These are phyloP conservation scores for Apiotrichum siamense DNA, from an alignment of 1,284 basidiomycete genomes.

Conservation along the genomic window DNA sequence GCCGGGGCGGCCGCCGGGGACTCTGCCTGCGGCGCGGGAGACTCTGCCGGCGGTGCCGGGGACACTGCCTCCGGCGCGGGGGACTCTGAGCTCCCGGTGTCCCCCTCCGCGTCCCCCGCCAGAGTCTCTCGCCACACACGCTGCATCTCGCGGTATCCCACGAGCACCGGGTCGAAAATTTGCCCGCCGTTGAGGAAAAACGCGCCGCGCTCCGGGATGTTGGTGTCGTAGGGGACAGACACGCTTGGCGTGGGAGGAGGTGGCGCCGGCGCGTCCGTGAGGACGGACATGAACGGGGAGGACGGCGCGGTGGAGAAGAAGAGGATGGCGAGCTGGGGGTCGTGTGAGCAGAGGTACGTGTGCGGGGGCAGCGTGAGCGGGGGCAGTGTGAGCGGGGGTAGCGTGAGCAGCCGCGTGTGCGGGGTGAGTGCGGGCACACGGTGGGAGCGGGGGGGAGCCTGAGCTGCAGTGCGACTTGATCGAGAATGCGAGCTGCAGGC, in stretches of 20 bases:
- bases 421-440: too few relatives aligned
- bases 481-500: too few relatives aligned
- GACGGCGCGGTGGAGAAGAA: conserved; percentile 37
- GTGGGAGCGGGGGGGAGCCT: too few relatives aligned
- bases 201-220: conserved; percentile 27
- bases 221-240: conserved; percentile 8
- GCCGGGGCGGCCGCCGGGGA: background rate
- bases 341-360: too few relatives aligned
- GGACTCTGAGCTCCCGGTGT: too few relatives aligned
- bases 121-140: conserved; percentile 11
- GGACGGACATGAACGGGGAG: conserved; percentile 33
- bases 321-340: conserved; percentile 27
- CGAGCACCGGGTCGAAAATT: conserved; percentile 31
- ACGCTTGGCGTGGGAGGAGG: background rate
- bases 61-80: background rate
- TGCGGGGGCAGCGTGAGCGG: too few relatives aligned
- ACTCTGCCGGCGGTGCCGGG: background rate
- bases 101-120: background rate
- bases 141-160: conserved; percentile 26
- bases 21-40: background rate
- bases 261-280: background rate
- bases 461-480: too few relatives aligned
- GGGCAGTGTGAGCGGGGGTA: too few relatives aligned
- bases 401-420: too few relatives aligned
- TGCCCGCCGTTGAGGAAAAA: conserved; percentile 27